Evolutionary conservation across 345 rosid species (phyloP).

Genomic region (Eucalyptus erythrocorys): DNA sequence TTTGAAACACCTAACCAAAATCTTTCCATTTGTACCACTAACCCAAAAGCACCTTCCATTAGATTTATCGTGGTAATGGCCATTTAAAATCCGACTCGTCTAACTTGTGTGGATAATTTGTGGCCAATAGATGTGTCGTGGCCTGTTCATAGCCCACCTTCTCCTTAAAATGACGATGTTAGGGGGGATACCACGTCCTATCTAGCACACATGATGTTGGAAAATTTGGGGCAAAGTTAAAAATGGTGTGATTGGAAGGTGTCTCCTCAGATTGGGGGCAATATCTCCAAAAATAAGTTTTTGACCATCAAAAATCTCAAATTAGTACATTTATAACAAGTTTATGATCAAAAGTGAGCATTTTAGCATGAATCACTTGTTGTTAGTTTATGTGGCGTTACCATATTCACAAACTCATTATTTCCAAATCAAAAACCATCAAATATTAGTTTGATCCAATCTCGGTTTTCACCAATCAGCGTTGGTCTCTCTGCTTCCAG

Average conservation of each 20-base stretch:
- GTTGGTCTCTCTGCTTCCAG: neutral
- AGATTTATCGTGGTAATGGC: neutral
- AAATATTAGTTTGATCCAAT: neutral
- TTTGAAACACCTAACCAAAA: no score
- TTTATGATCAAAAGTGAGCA: no score
- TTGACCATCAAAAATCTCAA: no score
- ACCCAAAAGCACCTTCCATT: neutral
- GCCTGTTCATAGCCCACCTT: neutral
- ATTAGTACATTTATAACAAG: rapidly evolving
- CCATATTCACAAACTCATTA: neutral
- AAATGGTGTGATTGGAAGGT: neutral
- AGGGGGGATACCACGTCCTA: neutral
- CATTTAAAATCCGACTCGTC: neutral
- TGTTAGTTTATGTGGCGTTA: neutral
- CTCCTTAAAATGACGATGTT: neutral
- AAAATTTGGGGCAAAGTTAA: neutral
- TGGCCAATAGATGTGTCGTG: neutral
- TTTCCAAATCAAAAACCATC: neutral
- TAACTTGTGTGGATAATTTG: neutral
- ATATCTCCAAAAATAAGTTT: neutral
- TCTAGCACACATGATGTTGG: neutral
- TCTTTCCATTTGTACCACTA: no score
- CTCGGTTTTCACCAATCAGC: neutral
- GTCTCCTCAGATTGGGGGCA: neutral
- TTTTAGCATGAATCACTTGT: neutral